Evolutionary conservation across 768 basidiomycete species (phyloP).

Genomic region (Lentinula raphanica): DNA sequence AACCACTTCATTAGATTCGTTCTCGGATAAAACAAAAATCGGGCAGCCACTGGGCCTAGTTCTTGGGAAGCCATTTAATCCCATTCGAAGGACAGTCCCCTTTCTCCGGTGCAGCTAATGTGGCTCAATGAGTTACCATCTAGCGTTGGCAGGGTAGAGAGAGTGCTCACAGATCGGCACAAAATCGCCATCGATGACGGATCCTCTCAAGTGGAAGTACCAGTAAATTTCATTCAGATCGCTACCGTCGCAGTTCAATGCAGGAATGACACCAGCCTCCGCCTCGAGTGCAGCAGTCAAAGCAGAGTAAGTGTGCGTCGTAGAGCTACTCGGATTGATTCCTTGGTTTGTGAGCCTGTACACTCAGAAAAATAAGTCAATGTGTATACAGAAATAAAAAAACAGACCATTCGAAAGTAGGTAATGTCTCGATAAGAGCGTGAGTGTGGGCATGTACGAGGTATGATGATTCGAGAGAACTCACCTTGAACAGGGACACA

Average conservation of each 20-base stretch:
- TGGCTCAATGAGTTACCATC: not conserved
- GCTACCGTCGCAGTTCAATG: slow-evolving; percentile 36
- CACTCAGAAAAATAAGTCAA: too few species aligned
- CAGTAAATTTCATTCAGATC: slow-evolving; percentile 44
- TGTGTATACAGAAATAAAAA: not conserved
- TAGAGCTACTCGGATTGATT: slow-evolving; percentile 56
- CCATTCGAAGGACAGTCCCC: slow-evolving; percentile 51
- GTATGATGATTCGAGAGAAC: slow-evolving; percentile 24
- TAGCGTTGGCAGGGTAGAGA: not conserved
- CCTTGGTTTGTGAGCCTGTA: slow-evolving; percentile 42
- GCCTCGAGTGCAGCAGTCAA: slow-evolving; percentile 50
- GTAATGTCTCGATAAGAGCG: slow-evolving; percentile 39
- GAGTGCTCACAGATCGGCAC: slow-evolving; percentile 46
- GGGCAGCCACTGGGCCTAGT: too few species aligned
- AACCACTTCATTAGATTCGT: not conserved
- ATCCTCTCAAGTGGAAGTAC: slow-evolving; percentile 60
- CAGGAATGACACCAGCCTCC: slow-evolving; percentile 49
- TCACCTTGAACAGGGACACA: slow-evolving; percentile 53
- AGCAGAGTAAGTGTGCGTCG: slow-evolving; percentile 52
- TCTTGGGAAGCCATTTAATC: slow-evolving; percentile 48
- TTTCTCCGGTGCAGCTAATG: slow-evolving; percentile 41
- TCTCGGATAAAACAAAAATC: not conserved
- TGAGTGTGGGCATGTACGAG: not conserved
- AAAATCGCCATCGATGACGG: slow-evolving; percentile 62
- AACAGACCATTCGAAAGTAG: slow-evolving; percentile 69